Percentiles rank a stretch among this genome's conserved stretches.
Conservation (phyloP, 768 basidiomycete genomes). For the Mycena kentingensis region DNA sequence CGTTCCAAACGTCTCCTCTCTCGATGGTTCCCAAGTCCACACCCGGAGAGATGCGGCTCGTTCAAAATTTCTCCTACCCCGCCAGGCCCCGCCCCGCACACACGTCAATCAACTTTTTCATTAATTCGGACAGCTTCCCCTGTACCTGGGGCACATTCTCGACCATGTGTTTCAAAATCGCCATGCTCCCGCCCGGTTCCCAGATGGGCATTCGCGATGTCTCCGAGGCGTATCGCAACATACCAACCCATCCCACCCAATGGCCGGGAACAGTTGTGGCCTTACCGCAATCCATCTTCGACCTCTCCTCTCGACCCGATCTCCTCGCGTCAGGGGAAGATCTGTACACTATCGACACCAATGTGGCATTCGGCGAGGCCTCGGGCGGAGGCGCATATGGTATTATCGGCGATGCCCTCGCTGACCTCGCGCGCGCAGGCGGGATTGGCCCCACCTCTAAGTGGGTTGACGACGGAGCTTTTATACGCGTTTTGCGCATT, state of each 20-base stretch:
- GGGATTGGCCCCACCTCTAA: constrained; percentile 18
- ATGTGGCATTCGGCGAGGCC: constrained; percentile 12
- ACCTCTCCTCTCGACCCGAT: constrained; percentile 2
- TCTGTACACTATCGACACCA: constrained; percentile 10
- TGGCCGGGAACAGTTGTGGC: constrained; percentile 38
- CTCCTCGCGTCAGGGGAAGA: constrained; percentile 1
- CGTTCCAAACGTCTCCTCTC: constrained; percentile 33
- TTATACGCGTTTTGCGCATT: constrained; percentile 2
- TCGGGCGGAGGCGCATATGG: constrained; percentile 5
- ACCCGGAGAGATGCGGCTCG: constrained; percentile 21
- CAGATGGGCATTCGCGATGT: constrained; percentile 42
- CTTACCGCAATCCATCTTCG: constrained; percentile 9
- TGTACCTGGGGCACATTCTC: constrained; percentile 49
- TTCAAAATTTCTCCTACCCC: constrained; percentile 38
- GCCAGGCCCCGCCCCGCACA: not conserved
- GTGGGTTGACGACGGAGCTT: constrained; percentile 20
- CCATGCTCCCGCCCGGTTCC: constrained; percentile 37
- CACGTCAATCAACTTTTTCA: constrained; percentile 35
- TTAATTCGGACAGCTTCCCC: constrained; percentile 37
- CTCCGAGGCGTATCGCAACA: constrained; percentile 39
- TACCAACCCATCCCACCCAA: constrained; percentile 33
- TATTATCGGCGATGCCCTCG: too few relatives aligned
- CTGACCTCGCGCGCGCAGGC: constrained; percentile 7
- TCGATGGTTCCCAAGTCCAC: constrained; percentile 32
- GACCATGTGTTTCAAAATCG: constrained; percentile 32